Base-by-base conservation (phyloP, 805 yeast species). In the Pichia insulana region DNA sequence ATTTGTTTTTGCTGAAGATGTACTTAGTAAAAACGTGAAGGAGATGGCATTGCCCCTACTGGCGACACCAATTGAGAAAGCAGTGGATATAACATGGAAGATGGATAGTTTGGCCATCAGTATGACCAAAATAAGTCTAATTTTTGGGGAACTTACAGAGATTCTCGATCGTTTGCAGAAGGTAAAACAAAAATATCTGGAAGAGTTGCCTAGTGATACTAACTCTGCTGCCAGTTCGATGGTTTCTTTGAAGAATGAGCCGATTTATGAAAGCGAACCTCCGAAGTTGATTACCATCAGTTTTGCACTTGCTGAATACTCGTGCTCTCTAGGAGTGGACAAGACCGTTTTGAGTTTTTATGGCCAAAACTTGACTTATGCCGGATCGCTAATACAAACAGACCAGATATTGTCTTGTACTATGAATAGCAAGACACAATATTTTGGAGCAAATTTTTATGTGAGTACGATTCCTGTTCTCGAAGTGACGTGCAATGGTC, bases 321-420 rank as follows among this genome's bases (percentile, higher is more conserved):
- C 47, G 4, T 51, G 52, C 36, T 42, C 37, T 12, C 2, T 61
- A 4, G 52, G 53, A 2, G 36, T 63, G 4, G 52, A 59, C n/a
- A 43, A 52, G 28, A 41, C 54, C 1, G 36, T 39, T 0, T 18
- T 57, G 1, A 44, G 42, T 3, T 7, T 51, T 2, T 37, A 41
- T 15, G 65, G 64, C 3, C 40, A 32, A n/a, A 47, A 49, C 2
- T 27, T 50, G 0, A 43, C 40, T 7, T 10, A 56, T 1, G 47
- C 55, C 1, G 15, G 51, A 5, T 44, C 53, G 4, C 52, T 53
- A 16, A 42, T 53, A 9, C 48, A 48, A 27, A 31, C 43, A 2
- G 30, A 38, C 4, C 50, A 44, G 16, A 31, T 39, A 4, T 10
- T 57, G 1, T 56, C 63, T 1, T 51, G 58, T 39, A 52, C 56